Evolutionary conservation across 768 basidiomycete species (phyloP).

Genomic region (Tulasnella sp.): DNA sequence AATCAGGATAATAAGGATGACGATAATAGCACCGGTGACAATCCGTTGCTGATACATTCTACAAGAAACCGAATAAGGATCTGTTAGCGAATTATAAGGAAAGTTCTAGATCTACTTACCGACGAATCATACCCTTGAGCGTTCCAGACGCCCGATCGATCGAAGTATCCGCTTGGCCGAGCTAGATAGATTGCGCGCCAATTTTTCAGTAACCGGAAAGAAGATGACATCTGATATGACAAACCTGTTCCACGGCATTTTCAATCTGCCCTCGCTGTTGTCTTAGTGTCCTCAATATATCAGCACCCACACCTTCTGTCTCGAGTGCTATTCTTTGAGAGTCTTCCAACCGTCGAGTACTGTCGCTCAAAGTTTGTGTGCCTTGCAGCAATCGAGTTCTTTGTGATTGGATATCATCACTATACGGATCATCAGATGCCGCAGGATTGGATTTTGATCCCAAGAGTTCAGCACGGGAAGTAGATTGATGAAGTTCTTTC

Average conservation of each 20-base stretch:
- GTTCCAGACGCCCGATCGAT: conserved; percentile 89
- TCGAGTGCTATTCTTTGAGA: conserved; percentile 87
- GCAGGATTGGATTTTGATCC: conserved; percentile 32
- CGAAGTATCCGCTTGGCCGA: conserved; percentile 71
- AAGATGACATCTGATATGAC: conserved; percentile 41
- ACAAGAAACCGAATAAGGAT: conserved; percentile 3
- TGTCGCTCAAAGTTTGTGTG: conserved; percentile 68
- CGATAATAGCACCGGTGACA: conserved; percentile 75
- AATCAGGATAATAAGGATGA: conserved; percentile 73
- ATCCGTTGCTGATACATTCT: conserved; percentile 98
- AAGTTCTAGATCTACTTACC: conserved; percentile 40
- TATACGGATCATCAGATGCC: conserved; percentile 61
- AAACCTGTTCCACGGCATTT: conserved; percentile 24
- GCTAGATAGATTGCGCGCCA: conserved; percentile 36
- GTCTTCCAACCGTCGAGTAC: conserved; percentile 72
- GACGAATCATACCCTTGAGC: conserved; percentile 87
- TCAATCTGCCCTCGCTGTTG: conserved; percentile 89
- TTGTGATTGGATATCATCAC: conserved; percentile 43
- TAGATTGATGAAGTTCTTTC: conserved; percentile 57
- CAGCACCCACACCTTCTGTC: conserved; percentile 90
- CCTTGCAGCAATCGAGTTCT: conserved; percentile 69
- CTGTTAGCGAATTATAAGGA: neutral
- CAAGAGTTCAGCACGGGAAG: conserved; percentile 61
- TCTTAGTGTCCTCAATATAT: conserved; percentile 74
- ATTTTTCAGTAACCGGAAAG: neutral